Conservation (phyloP, 805 yeast genomes). For the Teunomyces gatunensis region DNA sequence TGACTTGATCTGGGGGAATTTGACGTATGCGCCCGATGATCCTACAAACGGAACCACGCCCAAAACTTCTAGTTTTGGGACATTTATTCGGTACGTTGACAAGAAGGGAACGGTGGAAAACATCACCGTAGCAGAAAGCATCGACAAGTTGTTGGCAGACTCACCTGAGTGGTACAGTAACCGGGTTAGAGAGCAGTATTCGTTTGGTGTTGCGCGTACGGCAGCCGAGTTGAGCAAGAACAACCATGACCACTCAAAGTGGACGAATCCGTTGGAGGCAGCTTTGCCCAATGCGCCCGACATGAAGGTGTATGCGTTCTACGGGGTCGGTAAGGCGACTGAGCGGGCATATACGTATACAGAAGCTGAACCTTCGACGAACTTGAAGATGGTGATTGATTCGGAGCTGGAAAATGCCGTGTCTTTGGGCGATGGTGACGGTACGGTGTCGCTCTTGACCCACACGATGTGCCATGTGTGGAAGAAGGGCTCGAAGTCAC, state of each 20-base stretch:
- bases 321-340: constrained; percentile 96
- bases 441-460: constrained; percentile 84
- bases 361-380: constrained; percentile 52
- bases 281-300: constrained; percentile 92
- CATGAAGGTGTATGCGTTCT: constrained; percentile 82
- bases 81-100: constrained; percentile 9
- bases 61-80: constrained; percentile 10
- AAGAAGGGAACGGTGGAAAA: constrained; percentile 35
- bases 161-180: constrained; percentile 76
- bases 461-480: constrained; percentile 92
- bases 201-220: constrained; percentile 70
- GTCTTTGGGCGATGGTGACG: constrained; percentile 88
- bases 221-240: constrained; percentile 59
- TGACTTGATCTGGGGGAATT: constrained; percentile 80
- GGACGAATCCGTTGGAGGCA: constrained; percentile 95
- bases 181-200: constrained; percentile 67
- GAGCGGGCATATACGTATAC: constrained; percentile 89
- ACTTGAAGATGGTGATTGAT: constrained; percentile 70
- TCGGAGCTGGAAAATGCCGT: constrained; percentile 64
- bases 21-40: constrained; percentile 71
- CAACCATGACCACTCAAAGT: constrained; percentile 69
- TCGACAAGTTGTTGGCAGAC: constrained; percentile 59
- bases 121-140: constrained; percentile 63
- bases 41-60: constrained; percentile 26
- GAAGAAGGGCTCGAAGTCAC: constrained; percentile 59